Evolutionary conservation across 1,284 basidiomycete genomes (phyloP), one percentile per base, ranked within the genome.

Genomic region (Leccinum cinnamomeum): DNA sequence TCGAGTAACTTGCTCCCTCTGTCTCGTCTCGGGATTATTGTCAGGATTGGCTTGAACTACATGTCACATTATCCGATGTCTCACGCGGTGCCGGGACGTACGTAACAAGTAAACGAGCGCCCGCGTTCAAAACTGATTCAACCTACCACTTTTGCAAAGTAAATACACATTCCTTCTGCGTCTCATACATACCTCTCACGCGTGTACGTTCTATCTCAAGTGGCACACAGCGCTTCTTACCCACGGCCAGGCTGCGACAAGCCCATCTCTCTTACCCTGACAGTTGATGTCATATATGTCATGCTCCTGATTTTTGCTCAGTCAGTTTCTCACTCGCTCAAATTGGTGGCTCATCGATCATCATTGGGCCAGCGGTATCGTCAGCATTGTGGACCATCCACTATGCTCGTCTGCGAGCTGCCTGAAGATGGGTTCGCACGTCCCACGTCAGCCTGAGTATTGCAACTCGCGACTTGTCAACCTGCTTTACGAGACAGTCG

Each of bases 401-500:
- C 8, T 23, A 23, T 23, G 23, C 23, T 23, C 23, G 23, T 30
- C 18, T 46, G 18, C 44, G 44, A 46, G 0, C 44, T 2, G 18
- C n/a, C 44, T 46, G n/a, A 46, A 11, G 44, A 46, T 46, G 44
- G 18, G 25, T 46, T 25, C 23, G 50, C 56, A 12, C 20, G 37
- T 56, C 63, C 14, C 58, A 67, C 50, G 55, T 56, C 51, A 23
- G 20, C 20, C 20, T 48, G 46, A 28, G 39, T 41, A 41, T 8
- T 10, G 37, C n/a, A n/a, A 55, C 20, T 8, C 41, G 35, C 37
- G 14, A 51, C 53, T 39, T 20, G 30, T 48, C 11, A 66, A 12
- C 35, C 56, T 51, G 12, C 30, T 11, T 65, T 35, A 46, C 30
- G 60, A 64, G 44, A 57, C 50, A n/a, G 0, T 18, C 18, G 1